phyloP scores from a whole-genome alignment of 768 basidiomycete genomes.

The Lyophyllum semitale region DNA sequence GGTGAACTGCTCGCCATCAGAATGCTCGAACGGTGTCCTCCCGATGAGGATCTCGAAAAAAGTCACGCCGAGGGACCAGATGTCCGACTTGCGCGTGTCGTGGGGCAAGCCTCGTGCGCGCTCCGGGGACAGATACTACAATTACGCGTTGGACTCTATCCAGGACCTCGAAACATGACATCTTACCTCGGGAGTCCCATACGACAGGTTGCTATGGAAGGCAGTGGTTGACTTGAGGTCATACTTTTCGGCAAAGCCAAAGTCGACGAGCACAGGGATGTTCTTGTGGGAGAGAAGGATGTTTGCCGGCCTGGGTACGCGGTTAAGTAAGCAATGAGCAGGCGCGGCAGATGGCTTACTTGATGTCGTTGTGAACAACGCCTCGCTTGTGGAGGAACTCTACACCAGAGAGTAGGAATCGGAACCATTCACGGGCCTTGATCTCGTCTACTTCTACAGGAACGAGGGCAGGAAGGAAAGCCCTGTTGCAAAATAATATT shows the following conservation, averaged over 20 bases:
- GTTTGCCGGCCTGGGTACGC: constrained; percentile 75
- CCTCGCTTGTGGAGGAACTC: constrained; percentile 83
- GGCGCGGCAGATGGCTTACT: constrained; percentile 48
- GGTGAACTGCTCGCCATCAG: constrained; percentile 75
- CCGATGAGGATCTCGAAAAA: constrained; percentile 95
- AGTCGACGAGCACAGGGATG: constrained; percentile 90
- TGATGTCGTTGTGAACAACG: constrained; percentile 93
- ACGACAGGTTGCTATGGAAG: constrained; percentile 81
- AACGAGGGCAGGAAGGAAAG: constrained; percentile 81
- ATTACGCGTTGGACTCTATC: constrained; percentile 6
- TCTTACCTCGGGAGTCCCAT: constrained; percentile 87
- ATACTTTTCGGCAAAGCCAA: constrained; percentile 93
- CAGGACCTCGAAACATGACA: not conserved
- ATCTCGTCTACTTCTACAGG: constrained; percentile 86
- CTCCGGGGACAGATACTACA: constrained; percentile 90
- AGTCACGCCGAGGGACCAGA: constrained; percentile 86
- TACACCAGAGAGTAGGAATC: constrained; percentile 76
- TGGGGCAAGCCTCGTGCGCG: constrained; percentile 86
- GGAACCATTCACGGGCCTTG: constrained; percentile 81
- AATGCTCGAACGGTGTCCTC: constrained; percentile 88
- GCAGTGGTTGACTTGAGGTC: constrained; percentile 61
- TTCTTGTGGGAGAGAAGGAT: constrained; percentile 81
- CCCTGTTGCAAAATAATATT: constrained; percentile 51
- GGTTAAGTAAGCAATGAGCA: not conserved
- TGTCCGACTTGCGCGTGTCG: constrained; percentile 90